Base-by-base conservation (phyloP, 805 yeast species). In the Sungouiozyma ichnusensis region DNA sequence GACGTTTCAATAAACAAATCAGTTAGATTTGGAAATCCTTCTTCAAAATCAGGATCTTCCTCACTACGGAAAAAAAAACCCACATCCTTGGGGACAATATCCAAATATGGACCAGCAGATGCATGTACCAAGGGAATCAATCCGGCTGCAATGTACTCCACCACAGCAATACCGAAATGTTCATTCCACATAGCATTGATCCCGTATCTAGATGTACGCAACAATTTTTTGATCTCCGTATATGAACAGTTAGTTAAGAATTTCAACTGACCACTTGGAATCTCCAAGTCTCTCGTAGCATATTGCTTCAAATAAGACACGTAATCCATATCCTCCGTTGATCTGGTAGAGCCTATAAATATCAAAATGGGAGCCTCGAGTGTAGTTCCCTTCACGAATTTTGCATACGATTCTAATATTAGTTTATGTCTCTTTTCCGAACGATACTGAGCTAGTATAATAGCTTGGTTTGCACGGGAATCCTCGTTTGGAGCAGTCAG, bases 151-250 rank as follows among this genome's bases (percentile, higher is more conserved):
- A 84, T 69, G 58, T 87, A 85, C 62, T 92, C 99, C 6, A 92
- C 98, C 4, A 92, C 90, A 1, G 95, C 90, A 54, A 92, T 92
- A 16, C 99, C 99, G 61, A 92, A 92, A 66, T 92, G 99, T 66
- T 92, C 99, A 63, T 92, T 92, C 98, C 98, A 92, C 99, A 92
- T 92, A 24, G 95, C 87, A 55, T 92, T 90, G 33, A 92, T 67
- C 4, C 98, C 98, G 54, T 76, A 78, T 19, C 78, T 74, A 2
- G 86, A 74, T 13, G 60, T 64, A 11, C 65, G 52, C 29, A 94
- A 66, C 41, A 75, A 70, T 20, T 64, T 55, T 40, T 76, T 65
- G 13, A 94, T 78, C 15, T 68, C 71, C 1, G 67, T 69, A 65
- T 85, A 85, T 8, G 85, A 71, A 20, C 90, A 81, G 63, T 92